phyloP scores from a whole-genome alignment of 2,329 filamentous ascomycete genomes.

The Colletotrichum navitas region DNA sequence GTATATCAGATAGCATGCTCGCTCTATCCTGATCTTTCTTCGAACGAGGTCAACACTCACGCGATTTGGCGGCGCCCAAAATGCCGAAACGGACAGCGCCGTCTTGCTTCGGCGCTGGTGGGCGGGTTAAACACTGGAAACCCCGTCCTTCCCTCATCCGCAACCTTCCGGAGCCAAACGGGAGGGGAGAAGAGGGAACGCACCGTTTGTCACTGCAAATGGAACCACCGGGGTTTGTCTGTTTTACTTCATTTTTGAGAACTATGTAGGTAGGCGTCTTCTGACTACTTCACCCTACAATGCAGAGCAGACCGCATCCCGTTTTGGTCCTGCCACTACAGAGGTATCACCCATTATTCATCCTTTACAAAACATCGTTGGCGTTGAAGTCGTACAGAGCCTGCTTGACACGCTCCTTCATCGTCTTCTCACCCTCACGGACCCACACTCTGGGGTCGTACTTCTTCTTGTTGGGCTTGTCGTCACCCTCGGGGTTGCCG shows the following conservation, averaged over 20 bases:
- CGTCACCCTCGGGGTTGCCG: constrained; percentile 93
- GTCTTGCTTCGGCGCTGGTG: constrained; percentile 17
- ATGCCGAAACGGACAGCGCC: constrained; percentile 55
- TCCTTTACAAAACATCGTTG: constrained; percentile 77
- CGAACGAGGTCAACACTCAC: constrained; percentile 47
- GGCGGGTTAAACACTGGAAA: constrained; percentile 21
- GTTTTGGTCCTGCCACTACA: constrained; percentile 27
- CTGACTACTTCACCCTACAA: constrained; percentile 27
- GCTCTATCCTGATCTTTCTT: not conserved
- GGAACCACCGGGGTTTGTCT: not conserved
- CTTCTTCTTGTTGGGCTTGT: constrained; percentile 99
- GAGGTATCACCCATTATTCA: constrained; percentile 41
- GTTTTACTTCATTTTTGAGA: constrained; percentile 38
- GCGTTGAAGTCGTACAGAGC: constrained; percentile 95
- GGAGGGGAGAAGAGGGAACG: too few relatives aligned
- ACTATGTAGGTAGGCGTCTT: constrained; percentile 35
- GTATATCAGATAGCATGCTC: constrained; percentile 7
- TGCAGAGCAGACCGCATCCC: constrained; percentile 30
- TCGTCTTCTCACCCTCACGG: constrained; percentile 96
- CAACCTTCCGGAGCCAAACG: not conserved
- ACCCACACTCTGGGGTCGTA: constrained; percentile 92
- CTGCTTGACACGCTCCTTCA: constrained; percentile 83
- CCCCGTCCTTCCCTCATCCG: too few relatives aligned
- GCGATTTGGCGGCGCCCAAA: constrained; percentile 56
- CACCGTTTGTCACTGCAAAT: not conserved